Evolutionary conservation across 192 early-diverging fungal genomes (phyloP), one percentile per base, ranked within the genome.

Genomic region (Endogone sp.): DNA sequence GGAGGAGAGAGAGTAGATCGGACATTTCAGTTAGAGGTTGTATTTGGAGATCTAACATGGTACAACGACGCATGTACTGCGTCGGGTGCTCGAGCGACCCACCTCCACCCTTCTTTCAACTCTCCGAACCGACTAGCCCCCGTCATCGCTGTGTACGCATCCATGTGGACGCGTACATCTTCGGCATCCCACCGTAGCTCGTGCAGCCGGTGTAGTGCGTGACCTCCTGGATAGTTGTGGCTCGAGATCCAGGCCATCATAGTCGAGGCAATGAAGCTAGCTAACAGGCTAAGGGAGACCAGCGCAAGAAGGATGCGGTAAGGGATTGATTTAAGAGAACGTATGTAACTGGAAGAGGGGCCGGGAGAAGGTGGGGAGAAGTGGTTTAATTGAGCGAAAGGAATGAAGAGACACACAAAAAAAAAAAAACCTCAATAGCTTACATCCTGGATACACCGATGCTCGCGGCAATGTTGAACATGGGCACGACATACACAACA

Each of bases 211-310:
- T 75, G 68, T 31, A 98, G 71, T 2, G 95, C 95, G 9, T 84
- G 67, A 2, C 93, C 97, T 6, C 95, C 97, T 20, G 97, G 95
- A 63, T 98, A 98, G 79, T 98, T 98, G 3, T 75, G 70, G 13
- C 80, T 76, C 9, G 95, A 96, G 3, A 91, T 71, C 22, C 79
- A 71, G 10, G 86, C 71, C 69, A 87, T 83, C 0, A 69, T 55
- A 2, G 73, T 27, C 23, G 80, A 75, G 3, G 64, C 56, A 16
- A 75, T n/a, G 27, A 79, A 75, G 29, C 65, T 75, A 9, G 70
- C 16, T 0, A 69, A 29, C 4, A 80, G 25, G n/a, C 56, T 31
- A 13, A 31, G 72, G 26, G 65, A 58, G 16, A 85, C 27, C 9
- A 24, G 37, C 10, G 79, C 16, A 0, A 61, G 13, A 10, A 70